Conservation (phyloP, 306 rosid genomes). For the Fagus crenata region DNA sequence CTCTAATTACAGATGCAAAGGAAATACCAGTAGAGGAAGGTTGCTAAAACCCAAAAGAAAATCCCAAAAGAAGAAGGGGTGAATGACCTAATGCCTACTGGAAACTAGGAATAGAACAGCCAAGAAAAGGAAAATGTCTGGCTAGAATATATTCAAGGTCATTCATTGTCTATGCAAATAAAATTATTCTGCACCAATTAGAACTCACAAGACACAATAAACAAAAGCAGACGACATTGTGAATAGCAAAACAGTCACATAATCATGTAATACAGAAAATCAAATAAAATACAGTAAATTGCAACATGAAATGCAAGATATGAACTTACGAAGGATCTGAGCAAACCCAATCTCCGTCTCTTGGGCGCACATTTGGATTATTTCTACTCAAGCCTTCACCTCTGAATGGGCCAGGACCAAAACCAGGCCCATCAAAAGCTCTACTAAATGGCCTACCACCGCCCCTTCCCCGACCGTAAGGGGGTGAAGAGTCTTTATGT, state of each 20-base stretch:
- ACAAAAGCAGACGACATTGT: background rate
- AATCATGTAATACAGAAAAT: background rate
- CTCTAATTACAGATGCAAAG: background rate
- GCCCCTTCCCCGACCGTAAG: slow-evolving; percentile 61
- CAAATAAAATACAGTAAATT: background rate
- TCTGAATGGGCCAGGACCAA: slow-evolving; percentile 61
- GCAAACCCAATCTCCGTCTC: slow-evolving; percentile 95
- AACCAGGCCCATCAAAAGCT: slow-evolving; percentile 62
- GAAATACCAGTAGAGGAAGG: background rate
- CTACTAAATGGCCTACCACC: slow-evolving; percentile 75
- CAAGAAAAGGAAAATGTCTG: background rate
- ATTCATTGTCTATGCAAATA: background rate
- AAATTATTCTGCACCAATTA: background rate
- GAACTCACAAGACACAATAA: background rate
- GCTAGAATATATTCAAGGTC: background rate
- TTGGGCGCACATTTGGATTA: slow-evolving; percentile 88
- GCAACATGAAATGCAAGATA: slow-evolving; percentile 20
- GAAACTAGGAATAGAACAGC: background rate
- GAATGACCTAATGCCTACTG: background rate
- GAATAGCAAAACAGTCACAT: background rate
- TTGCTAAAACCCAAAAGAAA: slow-evolving; percentile 7
- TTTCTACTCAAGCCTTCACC: slow-evolving; percentile 68
- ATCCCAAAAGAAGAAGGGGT: background rate
- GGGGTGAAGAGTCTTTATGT: slow-evolving; percentile 74
- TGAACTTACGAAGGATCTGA: slow-evolving; percentile 69